Percentiles rank a stretch among this genome's conserved stretches.
Evolutionary conservation across 2,329 filamentous ascomycete genomes (phyloP).

Genomic region (Ophiostoma populinum): DNA sequence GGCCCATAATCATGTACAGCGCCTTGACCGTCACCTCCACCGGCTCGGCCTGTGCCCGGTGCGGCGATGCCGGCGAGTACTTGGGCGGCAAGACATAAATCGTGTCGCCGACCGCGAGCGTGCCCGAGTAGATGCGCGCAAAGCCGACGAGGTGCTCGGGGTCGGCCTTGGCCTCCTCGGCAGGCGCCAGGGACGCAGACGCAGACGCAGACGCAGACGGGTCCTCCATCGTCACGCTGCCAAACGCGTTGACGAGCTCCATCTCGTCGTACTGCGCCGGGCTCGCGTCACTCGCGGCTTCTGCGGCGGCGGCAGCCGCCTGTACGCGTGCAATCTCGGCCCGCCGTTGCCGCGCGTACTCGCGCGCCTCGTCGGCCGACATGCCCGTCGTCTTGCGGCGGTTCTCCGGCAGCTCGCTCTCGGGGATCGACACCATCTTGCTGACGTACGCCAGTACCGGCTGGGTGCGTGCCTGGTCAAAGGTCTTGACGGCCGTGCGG

Average conservation of each 20-base stretch:
- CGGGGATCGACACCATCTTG: conserved; percentile 92
- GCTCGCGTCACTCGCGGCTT: conserved; percentile 20
- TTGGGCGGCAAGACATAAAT: conserved; percentile 88
- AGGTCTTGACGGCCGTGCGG: conserved; percentile 66
- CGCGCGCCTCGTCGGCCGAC: conserved; percentile 76
- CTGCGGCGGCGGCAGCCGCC: conserved; percentile 21
- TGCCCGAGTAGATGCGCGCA: conserved; percentile 83
- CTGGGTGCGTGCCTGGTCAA: conserved; percentile 50
- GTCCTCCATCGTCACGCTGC: conserved; percentile 1
- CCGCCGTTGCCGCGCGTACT: conserved; percentile 73
- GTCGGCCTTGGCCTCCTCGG: conserved; percentile 44
- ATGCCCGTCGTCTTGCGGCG: conserved; percentile 50
- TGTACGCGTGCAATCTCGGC: conserved; percentile 74
- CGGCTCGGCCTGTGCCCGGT: conserved; percentile 49
- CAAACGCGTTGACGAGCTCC: neutral
- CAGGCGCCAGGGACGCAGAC: too few relatives aligned
- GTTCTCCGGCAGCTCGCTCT: conserved; percentile 81
- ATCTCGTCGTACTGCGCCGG: conserved; percentile 1
- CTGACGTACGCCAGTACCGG: conserved; percentile 90
- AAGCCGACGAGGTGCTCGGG: conserved; percentile 88
- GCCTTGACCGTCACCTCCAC: conserved; percentile 72
- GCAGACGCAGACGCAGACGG: too few relatives aligned
- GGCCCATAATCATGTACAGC: conserved; percentile 90
- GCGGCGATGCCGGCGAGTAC: conserved; percentile 66
- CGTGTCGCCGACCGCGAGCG: conserved; percentile 71